phyloP scores from a whole-genome alignment of 75 land plant genomes.

The Picea sitchensis region DNA sequence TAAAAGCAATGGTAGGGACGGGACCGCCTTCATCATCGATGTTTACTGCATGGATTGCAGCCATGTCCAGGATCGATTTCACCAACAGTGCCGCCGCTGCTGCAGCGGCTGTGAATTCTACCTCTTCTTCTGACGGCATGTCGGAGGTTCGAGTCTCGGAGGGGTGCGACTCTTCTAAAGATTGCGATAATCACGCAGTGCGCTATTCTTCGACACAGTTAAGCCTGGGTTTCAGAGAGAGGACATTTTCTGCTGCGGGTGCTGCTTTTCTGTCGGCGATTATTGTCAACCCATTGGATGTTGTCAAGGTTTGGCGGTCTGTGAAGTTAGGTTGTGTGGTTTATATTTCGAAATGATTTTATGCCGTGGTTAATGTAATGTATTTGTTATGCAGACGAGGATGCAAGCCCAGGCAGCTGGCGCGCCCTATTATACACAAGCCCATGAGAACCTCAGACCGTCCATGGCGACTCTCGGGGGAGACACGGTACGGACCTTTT shows the following conservation, averaged over 20 bases:
- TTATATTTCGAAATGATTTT: neutral
- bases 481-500: constrained; percentile 23
- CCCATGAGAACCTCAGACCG: constrained; percentile 39
- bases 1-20: too few species aligned
- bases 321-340: neutral
- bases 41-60: too few species aligned
- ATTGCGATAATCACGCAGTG: neutral
- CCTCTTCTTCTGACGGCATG: neutral
- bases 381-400: constrained; percentile 67
- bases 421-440: constrained; percentile 42
- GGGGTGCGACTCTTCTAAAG: neutral
- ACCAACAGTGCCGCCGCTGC: too few species aligned
- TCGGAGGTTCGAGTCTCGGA: neutral
- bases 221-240: constrained; percentile 53
- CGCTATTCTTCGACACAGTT: constrained; percentile 1
- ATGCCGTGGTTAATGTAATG: neutral
- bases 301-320: constrained; percentile 70
- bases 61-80: too few species aligned
- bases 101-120: too few species aligned
- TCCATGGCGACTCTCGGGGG: constrained; percentile 50
- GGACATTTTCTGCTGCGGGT: constrained; percentile 89
- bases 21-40: too few species aligned
- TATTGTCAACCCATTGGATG: constrained; percentile 96
- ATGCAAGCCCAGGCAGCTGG: constrained; percentile 98
- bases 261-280: constrained; percentile 93